A percentile compares a stretch with the other conserved stretches of the same genome.
Conservation (phyloP, 805 yeast genomes). For the Candida ponderosae region DNA sequence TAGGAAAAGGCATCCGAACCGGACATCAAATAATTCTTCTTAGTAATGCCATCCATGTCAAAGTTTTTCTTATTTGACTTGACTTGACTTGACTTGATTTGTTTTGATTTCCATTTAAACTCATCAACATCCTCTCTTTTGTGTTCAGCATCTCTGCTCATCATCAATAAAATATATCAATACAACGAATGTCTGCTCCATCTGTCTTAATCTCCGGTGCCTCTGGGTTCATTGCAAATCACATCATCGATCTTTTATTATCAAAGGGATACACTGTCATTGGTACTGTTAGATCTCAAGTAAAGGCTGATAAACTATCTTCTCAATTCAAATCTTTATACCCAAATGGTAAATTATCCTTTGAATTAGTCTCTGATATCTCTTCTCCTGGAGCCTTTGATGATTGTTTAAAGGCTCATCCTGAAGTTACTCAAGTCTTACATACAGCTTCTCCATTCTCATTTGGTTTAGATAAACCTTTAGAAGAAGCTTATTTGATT, state of each 20-base stretch:
- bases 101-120: too few relatives aligned
- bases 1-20: too few relatives aligned
- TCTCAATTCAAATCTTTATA: constrained; percentile 13
- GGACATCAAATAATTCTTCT: too few relatives aligned
- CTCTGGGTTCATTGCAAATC: constrained; percentile 38
- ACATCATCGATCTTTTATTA: constrained; percentile 28
- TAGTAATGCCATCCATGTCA: too few relatives aligned
- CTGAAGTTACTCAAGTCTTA: constrained; percentile 43
- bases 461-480: constrained; percentile 25
- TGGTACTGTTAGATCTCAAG: constrained; percentile 19
- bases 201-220: constrained; percentile 34
- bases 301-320: constrained; percentile 22
- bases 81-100: too few relatives aligned
- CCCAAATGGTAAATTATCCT: constrained; percentile 25
- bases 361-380: constrained; percentile 40
- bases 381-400: constrained; percentile 35
- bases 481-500: constrained; percentile 41
- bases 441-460: constrained; percentile 53
- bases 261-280: constrained; percentile 30
- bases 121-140: too few relatives aligned
- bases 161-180: not conserved
- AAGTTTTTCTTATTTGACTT: too few relatives aligned
- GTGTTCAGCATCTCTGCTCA: too few relatives aligned
- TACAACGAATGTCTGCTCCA: not conserved
- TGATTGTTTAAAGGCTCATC: constrained; percentile 29